Conservation (phyloP, 1,139 yeast species). For the Insectozyma bohioensis region DNA sequence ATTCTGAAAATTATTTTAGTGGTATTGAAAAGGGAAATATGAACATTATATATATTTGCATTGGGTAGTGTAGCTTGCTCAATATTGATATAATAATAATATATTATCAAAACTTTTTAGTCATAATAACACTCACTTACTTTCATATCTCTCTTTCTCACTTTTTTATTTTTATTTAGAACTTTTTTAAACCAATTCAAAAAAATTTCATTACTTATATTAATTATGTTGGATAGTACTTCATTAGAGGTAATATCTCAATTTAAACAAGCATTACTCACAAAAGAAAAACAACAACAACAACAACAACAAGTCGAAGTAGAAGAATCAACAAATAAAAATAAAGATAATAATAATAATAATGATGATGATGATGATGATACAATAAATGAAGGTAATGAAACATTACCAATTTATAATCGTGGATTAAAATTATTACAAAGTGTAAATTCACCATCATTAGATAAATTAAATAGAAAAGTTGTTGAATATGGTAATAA, state of each 20-base stretch:
- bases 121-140: no score
- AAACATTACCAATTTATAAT: slow-evolving; percentile 25
- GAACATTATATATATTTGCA: no score
- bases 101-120: no score
- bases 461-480: slow-evolving; percentile 29
- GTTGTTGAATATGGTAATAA: slow-evolving; percentile 44
- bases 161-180: no score
- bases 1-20: no score
- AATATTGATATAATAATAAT: no score
- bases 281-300: slow-evolving; percentile 11
- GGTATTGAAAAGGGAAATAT: no score
- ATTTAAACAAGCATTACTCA: slow-evolving; percentile 39
- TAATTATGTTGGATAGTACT: slow-evolving; percentile 37
- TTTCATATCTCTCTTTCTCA: no score
- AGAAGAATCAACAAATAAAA: neutral
- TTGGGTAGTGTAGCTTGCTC: no score
- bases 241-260: slow-evolving; percentile 41
- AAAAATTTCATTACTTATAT: no score
- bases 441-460: slow-evolving; percentile 15
- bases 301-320: slow-evolving; percentile 1
- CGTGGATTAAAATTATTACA: slow-evolving; percentile 36
- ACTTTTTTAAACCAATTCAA: no score
- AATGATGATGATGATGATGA: slow-evolving; percentile 6
- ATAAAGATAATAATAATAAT: no score
- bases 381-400: slow-evolving; percentile 6